Base-by-base conservation (phyloP, 2,329 filamentous ascomycete species). In the Colletotrichum melonis region DNA sequence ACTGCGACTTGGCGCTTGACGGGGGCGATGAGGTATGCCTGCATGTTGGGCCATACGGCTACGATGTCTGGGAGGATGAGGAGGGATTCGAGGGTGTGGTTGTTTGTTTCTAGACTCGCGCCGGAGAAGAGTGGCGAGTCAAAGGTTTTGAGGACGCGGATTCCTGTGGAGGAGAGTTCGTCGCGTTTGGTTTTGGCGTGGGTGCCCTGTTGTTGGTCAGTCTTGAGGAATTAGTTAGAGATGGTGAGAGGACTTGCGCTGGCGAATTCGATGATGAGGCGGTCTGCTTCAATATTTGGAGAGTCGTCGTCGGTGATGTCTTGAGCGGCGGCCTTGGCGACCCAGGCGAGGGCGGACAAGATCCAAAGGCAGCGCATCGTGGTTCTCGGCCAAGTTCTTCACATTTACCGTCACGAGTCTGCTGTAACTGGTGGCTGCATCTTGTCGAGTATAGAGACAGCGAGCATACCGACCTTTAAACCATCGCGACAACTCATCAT, bases 121-220 rank as follows among this genome's bases (percentile, higher is more conserved):
- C 73, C 73, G 56, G 71, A 67, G 63, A 75, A 75, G 63, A 75
- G 28, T n/a, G 63, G 5, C 9, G 71, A 74, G 8, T 74, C 64
- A 54, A 74, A 75, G 0, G 63, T 67, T 12, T 71, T 63, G 62
- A 75, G 56, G 22, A 75, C 71, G 14, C 22, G 49, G 32, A 74
- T 67, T 14, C 68, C 72, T 16, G 67, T 22, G 6, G 57, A 12
- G 19, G 59, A 56, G 28, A 75, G 57, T 7, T 67, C 63, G 38
- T 74, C 67, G 32, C 70, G 67, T 19, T 70, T 74, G 2, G 35
- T 12, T 8, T 67, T 46, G 0, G 62, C n/a, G 26, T 55, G 52
- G 28, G 8, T 11, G 22, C 68, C 72, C 71, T 74, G 35, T 1
- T 12, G 7, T 4, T 9, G 12, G 52, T 54, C 9, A 62, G 67